These are phyloP conservation scores for Colletotrichum scovillei DNA, from an alignment of 2,329 filamentous ascomycete genomes.

Conservation along the genomic window DNA sequence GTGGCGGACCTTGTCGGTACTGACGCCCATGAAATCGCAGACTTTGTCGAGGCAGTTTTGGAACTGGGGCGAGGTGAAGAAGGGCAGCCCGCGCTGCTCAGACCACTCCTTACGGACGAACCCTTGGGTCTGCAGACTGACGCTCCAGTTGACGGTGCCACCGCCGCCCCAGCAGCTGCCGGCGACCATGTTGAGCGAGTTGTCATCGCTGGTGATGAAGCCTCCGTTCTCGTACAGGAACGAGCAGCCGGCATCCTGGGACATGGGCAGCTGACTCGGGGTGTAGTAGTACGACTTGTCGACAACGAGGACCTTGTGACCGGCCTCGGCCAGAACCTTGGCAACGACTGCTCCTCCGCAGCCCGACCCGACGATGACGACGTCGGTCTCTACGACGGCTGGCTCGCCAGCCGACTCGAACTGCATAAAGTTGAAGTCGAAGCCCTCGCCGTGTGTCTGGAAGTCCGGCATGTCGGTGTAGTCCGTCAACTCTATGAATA, in stretches of 20 bases:
- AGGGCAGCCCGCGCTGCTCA: conserved; percentile 68
- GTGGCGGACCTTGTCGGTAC: conserved; percentile 73
- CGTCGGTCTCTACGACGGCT: conserved; percentile 77
- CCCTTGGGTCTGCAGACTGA: conserved; percentile 73
- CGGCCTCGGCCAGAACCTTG: conserved; percentile 82
- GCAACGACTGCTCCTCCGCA: conserved; percentile 87
- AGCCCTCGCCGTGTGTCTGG: conserved; percentile 62
- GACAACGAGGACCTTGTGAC: conserved; percentile 80
- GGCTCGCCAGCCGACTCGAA: conserved; percentile 55
- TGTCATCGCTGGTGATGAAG: conserved; percentile 65
- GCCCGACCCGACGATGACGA: conserved; percentile 87
- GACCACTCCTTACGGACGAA: conserved; percentile 88
- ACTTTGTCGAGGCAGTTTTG: conserved; percentile 85
- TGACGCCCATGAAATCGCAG: conserved; percentile 82
- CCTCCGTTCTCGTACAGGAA: conserved; percentile 80
- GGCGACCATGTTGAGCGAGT: conserved; percentile 69
- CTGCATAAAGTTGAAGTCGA: conserved; percentile 72
- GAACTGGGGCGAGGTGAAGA: conserved; percentile 80
- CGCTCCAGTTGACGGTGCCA: conserved; percentile 88
- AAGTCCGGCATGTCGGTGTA: conserved; percentile 65
- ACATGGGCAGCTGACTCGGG: conserved; percentile 80
- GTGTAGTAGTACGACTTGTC: conserved; percentile 86
- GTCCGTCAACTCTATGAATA: conserved; percentile 65
- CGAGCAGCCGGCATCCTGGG: conserved; percentile 65
- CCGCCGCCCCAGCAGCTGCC: conserved; percentile 87